These are phyloP conservation scores for Lagerstroemia speciosa DNA, from an alignment of 345 rosid species.

Conservation along the genomic window DNA sequence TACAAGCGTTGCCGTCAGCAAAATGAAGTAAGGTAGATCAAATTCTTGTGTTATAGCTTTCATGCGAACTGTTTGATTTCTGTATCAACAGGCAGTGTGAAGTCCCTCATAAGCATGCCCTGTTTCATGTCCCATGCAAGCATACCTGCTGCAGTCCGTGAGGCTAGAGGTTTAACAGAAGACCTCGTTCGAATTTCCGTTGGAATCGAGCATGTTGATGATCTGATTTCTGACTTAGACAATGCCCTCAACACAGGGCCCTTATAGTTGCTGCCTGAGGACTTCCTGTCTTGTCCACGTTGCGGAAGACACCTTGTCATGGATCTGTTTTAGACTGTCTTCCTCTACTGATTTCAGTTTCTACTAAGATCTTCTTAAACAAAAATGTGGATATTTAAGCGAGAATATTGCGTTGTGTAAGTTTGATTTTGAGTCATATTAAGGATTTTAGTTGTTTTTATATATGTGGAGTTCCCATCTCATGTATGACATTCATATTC, in stretches of 20 bases:
- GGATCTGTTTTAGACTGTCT: too few species aligned
- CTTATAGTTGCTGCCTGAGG: constrained; percentile 6
- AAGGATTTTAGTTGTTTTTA: too few species aligned
- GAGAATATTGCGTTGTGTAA: neutral
- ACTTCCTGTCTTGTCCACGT: neutral
- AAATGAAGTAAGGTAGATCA: neutral
- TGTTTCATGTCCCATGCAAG: constrained; percentile 99
- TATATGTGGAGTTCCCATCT: too few species aligned
- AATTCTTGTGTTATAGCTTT: neutral
- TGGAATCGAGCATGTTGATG: constrained; percentile 89
- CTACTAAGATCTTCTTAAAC: too few species aligned
- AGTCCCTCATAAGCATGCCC: constrained; percentile 95
- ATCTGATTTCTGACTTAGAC: constrained; percentile 79
- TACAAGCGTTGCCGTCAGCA: neutral
- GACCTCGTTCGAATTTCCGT: constrained; percentile 87
- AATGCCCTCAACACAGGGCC: constrained; percentile 64
- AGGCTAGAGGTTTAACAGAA: constrained; percentile 85
- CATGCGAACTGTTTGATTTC: neutral
- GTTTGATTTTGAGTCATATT: too few species aligned
- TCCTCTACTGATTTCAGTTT: too few species aligned
- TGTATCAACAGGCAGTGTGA: constrained; percentile 59
- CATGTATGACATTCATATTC: too few species aligned
- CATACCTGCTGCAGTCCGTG: constrained; percentile 68
- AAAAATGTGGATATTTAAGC: too few species aligned
- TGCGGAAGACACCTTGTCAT: too few species aligned